Percentiles rank a stretch among this genome's conserved stretches.
These are phyloP conservation scores for Cercospora sojina DNA, from an alignment of 2,329 filamentous ascomycete species.

Conservation along the genomic window DNA sequence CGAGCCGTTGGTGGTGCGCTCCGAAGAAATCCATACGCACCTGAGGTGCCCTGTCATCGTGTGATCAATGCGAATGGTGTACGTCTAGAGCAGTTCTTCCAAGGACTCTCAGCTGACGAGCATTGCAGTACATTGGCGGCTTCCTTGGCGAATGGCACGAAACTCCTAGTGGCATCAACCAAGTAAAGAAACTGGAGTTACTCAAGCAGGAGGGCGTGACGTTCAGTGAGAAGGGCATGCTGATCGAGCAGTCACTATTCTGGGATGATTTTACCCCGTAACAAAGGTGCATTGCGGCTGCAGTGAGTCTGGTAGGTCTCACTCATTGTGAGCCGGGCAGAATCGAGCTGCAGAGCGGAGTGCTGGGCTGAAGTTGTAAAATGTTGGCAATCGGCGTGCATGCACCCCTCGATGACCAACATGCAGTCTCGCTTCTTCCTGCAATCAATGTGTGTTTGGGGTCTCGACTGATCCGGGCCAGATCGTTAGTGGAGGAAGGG, in stretches of 20 bases:
- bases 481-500: not conserved
- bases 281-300: not conserved
- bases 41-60: constrained; percentile 74
- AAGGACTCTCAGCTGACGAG: not conserved
- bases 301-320: too few species aligned
- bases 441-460: not conserved
- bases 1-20: constrained; percentile 76
- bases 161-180: constrained; percentile 61
- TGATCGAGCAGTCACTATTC: constrained; percentile 51
- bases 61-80: constrained; percentile 71
- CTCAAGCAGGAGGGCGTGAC: constrained; percentile 63
- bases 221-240: constrained; percentile 60
- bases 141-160: constrained; percentile 68
- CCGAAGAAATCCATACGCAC: constrained; percentile 76
- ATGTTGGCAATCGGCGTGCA: too few species aligned
- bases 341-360: too few species aligned
- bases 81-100: constrained; percentile 25
- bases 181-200: constrained; percentile 63
- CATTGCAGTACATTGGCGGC: constrained; percentile 55
- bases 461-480: not conserved
- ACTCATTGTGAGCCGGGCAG: too few species aligned
- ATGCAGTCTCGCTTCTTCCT: too few species aligned
- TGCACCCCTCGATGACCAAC: too few species aligned
- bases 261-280: constrained; percentile 46
- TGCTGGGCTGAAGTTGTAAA: too few species aligned